A percentile compares a stretch with the other conserved stretches of the same genome.
phyloP scores from a whole-genome alignment of 2,329 filamentous ascomycete species.

The Scedosporium boydii region DNA sequence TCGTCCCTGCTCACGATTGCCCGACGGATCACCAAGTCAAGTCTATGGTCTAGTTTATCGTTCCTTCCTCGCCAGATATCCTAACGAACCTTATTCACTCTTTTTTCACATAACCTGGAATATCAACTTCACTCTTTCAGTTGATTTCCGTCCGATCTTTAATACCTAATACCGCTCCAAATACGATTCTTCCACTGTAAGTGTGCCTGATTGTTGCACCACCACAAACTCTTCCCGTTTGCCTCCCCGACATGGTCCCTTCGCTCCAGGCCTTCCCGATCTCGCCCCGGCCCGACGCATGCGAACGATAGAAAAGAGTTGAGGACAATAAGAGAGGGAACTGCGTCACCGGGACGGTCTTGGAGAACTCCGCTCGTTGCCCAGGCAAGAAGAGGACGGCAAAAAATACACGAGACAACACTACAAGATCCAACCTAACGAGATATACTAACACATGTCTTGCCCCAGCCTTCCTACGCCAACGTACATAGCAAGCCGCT shows the following conservation, averaged over 20 bases:
- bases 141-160: conserved; percentile 8
- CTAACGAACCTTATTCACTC: not conserved
- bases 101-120: conserved; percentile 1
- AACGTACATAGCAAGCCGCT: conserved; percentile 1
- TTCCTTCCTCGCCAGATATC: not conserved
- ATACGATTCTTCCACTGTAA: conserved; percentile 1
- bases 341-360: not conserved
- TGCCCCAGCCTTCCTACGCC: conserved; percentile 1
- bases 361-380: not conserved
- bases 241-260: not conserved
- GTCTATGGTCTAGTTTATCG: not conserved
- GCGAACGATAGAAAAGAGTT: not conserved
- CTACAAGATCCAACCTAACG: not conserved
- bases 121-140: conserved; percentile 8
- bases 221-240: not conserved
- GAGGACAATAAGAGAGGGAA: not conserved
- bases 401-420: not conserved
- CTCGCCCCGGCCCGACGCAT: no score
- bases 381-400: not conserved
- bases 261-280: not conserved
- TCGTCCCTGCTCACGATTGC: conserved; percentile 1
- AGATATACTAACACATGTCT: conserved; percentile 2
- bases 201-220: conserved; percentile 1
- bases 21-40: conserved; percentile 1
- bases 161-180: not conserved